phyloP scores from a whole-genome alignment of 1,139 yeast species.

The Nakaseomyces uthaithaninus region DNA sequence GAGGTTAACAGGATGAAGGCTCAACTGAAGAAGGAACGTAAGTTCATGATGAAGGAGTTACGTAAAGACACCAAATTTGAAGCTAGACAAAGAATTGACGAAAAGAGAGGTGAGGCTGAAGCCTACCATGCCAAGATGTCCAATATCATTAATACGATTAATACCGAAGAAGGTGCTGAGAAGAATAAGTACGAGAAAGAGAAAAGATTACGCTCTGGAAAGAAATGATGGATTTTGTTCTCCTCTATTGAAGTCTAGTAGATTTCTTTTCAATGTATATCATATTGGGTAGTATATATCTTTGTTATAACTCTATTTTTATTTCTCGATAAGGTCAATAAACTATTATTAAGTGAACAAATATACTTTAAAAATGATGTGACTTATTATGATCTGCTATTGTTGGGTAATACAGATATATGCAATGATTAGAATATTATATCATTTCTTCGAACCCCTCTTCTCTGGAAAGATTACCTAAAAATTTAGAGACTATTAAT shows the following conservation, averaged over 20 bases:
- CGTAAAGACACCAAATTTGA: slow-evolving; percentile 83
- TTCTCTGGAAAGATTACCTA: slow-evolving; percentile 5
- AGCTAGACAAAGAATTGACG: slow-evolving; percentile 76
- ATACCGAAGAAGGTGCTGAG: slow-evolving; percentile 90
- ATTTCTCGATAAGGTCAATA: no score
- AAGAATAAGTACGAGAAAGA: slow-evolving; percentile 87
- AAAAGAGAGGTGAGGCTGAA: slow-evolving; percentile 64
- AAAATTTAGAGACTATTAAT: slow-evolving; percentile 2
- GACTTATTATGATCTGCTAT: no score
- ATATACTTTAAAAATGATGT: no score
- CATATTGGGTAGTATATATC: no score
- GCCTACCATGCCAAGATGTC: slow-evolving; percentile 90
- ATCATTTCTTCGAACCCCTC: neutral
- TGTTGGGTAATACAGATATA: neutral
- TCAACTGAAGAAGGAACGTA: slow-evolving; percentile 84
- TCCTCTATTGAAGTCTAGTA: neutral
- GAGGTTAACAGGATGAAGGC: slow-evolving; percentile 77
- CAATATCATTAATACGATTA: slow-evolving; percentile 71
- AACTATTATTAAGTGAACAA: no score
- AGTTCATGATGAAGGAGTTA: slow-evolving; percentile 78
- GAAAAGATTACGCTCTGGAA: slow-evolving; percentile 54
- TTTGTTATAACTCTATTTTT: no score
- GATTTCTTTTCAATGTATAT: slow-evolving; percentile 1
- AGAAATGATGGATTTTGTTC: slow-evolving; percentile 24
- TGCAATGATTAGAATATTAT: neutral